A percentile compares a stretch with the other conserved stretches of the same genome.
Evolutionary conservation across 2,329 filamentous ascomycete genomes (phyloP).

Genomic region (Aaosphaeria arxii): DNA sequence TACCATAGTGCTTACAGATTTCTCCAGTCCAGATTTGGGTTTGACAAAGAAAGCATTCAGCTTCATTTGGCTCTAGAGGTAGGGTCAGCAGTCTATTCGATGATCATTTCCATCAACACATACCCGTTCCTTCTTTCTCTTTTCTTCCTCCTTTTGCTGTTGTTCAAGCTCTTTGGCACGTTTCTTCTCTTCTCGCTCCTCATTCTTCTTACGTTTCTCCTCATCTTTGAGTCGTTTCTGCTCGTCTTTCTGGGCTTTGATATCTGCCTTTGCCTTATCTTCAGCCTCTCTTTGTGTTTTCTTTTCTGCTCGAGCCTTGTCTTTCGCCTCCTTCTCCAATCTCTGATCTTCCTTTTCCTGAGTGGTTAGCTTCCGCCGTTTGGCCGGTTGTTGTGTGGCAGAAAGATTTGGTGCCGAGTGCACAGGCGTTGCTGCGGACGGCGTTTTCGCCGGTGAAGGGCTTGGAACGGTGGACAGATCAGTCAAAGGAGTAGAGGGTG

Average conservation of each 20-base stretch:
- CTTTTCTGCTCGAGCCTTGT: constrained; percentile 33
- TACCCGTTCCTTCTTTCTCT: constrained; percentile 44
- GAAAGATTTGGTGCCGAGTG: constrained; percentile 9
- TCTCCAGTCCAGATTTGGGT: constrained; percentile 34
- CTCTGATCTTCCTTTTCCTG: constrained; percentile 41
- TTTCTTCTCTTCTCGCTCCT: constrained; percentile 39
- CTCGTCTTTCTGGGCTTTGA: constrained; percentile 32
- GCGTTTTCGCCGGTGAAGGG: constrained; percentile 25
- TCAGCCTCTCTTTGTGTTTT: constrained; percentile 34
- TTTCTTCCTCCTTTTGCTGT: constrained; percentile 45
- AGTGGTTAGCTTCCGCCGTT: constrained; percentile 42
- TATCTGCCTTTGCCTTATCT: constrained; percentile 32
- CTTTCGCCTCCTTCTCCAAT: constrained; percentile 21
- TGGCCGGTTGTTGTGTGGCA: constrained; percentile 31
- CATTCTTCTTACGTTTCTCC: constrained; percentile 32
- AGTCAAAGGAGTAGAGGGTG: constrained; percentile 28
- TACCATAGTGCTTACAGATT: constrained; percentile 24
- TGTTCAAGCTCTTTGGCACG: constrained; percentile 40
- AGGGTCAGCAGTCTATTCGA: constrained; percentile 13
- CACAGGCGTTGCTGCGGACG: neutral
- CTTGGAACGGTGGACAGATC: constrained; percentile 29
- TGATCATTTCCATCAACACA: constrained; percentile 6
- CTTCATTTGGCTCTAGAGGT: constrained; percentile 36
- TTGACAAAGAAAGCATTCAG: constrained; percentile 46
- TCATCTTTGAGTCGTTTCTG: constrained; percentile 27